A percentile compares a stretch with the other conserved stretches of the same genome.
These are phyloP conservation scores for Artemisia annua DNA, from an alignment of 129 eudicot species.

Conservation along the genomic window DNA sequence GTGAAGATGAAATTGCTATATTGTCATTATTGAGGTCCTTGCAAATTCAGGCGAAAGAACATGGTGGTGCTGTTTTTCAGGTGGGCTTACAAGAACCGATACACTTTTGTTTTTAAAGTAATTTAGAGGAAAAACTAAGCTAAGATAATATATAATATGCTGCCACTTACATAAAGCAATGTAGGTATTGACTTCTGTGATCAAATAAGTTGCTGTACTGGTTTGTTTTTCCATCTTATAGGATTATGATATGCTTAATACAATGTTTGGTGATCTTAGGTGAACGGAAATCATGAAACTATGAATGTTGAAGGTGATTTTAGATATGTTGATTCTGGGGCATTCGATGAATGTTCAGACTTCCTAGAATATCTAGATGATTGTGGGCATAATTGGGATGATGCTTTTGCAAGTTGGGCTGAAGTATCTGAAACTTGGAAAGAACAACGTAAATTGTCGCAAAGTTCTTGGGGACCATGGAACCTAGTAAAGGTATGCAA, in stretches of 20 bases:
- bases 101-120: background rate
- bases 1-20: constrained; percentile 98
- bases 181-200: constrained; percentile 6
- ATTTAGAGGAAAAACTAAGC: too few relatives aligned
- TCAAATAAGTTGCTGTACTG: background rate
- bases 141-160: too few relatives aligned
- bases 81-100: constrained; percentile 28
- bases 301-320: constrained; percentile 97
- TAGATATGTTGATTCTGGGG: constrained; percentile 88
- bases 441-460: constrained; percentile 54
- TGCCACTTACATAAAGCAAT: background rate
- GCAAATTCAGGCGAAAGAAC: constrained; percentile 86
- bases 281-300: constrained; percentile 95
- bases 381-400: constrained; percentile 77
- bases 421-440: constrained; percentile 62
- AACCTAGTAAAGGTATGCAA: constrained; percentile 76
- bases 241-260: too few relatives aligned
- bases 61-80: constrained; percentile 98
- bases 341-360: constrained; percentile 83
- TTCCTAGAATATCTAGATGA: constrained; percentile 78
- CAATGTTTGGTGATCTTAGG: constrained; percentile 42
- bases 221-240: background rate
- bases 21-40: constrained; percentile 79
- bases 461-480: constrained; percentile 78
- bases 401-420: constrained; percentile 83